Evolutionary conservation across 2,329 filamentous ascomycete genomes (phyloP).

Genomic region (Fusarium sp.): DNA sequence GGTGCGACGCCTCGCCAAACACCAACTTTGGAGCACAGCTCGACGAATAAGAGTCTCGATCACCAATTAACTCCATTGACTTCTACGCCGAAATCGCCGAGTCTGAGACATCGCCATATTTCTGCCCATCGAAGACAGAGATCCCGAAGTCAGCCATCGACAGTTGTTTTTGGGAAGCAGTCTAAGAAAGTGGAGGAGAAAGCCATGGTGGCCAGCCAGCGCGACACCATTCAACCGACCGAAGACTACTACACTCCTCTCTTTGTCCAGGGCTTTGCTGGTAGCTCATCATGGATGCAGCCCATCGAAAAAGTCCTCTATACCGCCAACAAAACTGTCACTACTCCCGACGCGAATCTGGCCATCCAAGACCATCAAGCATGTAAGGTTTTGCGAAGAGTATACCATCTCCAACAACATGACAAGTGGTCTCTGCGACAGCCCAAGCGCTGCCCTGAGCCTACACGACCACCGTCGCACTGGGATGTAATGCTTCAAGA

Average conservation of each 20-base stretch:
- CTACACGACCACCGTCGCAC: constrained; percentile 81
- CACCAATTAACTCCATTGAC: constrained; percentile 60
- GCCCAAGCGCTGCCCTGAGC: constrained; percentile 86
- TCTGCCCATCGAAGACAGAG: constrained; percentile 66
- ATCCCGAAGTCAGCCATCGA: constrained; percentile 78
- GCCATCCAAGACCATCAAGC: constrained; percentile 90
- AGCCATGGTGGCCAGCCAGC: constrained; percentile 58
- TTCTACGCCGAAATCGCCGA: constrained; percentile 62
- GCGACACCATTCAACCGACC: constrained; percentile 62
- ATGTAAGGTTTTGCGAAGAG: constrained; percentile 85
- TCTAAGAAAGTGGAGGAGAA: constrained; percentile 66
- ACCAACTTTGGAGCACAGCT: constrained; percentile 55
- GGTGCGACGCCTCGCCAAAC: constrained; percentile 67
- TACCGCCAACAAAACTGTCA: constrained; percentile 90
- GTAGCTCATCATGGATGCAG: constrained; percentile 72
- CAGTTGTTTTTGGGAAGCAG: constrained; percentile 84
- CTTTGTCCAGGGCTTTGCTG: constrained; percentile 72
- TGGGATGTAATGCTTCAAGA: constrained; percentile 91
- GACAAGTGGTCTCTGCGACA: constrained; percentile 96
- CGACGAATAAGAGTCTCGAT: constrained; percentile 49
- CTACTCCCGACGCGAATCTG: constrained; percentile 86
- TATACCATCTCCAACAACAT: constrained; percentile 91
- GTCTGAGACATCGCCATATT: constrained; percentile 49
- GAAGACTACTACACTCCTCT: constrained; percentile 77
- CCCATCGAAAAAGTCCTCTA: constrained; percentile 80